Evolutionary conservation across 2,329 filamentous ascomycete genomes (phyloP), one percentile per base, ranked within the genome.

Genomic region (Cladophialophora immunda): DNA sequence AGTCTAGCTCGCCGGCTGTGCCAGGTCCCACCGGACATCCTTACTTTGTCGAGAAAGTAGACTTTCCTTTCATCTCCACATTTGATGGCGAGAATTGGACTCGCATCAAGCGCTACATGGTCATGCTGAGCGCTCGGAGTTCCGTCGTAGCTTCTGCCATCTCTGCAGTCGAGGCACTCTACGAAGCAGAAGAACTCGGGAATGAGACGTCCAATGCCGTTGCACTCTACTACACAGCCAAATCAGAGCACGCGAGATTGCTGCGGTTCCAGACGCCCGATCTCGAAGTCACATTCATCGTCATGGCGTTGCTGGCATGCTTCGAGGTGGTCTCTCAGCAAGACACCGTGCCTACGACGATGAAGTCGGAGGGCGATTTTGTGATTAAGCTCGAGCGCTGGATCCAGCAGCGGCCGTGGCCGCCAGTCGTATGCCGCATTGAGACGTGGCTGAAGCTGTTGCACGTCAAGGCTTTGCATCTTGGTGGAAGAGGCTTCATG

Each of bases 251-350:
- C 32, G 38, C 52, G 22, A 55, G n/a, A 32, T 55, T 60, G 32
- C 25, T 65, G 22, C 41, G 32, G 25, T 45, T 55, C 11, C 54
- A 34, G 13, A 17, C 58, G 22, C 62, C 41, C 17, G 55, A 56
- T 25, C 34, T 61, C 30, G 62, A 65, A 25, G n/a, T 27, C 27
- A 53, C 63, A 11, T 50, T 68, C 29, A 36, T 62, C 27, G 50
- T 56, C 7, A 65, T 62, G 27, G 56, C 65, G 17, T 22, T 68
- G 25, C 30, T 68, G 15, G 54, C 56, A 11, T 65, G 65, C 34
- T 68, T 68, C 61, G 65, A 65, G 57, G 47, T 62, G 2, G 62
- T 68, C 11, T 62, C 65, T 17, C 65, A 68, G 41, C 62, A 68
- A 55, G 62, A 68, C 41, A 65, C 62, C 15, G 58, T 67, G 27